Evolutionary conservation across 495 filamentous ascomycete species (phyloP), one percentile per base, ranked within the genome.

Genomic region (Bryoglossum gracile): DNA sequence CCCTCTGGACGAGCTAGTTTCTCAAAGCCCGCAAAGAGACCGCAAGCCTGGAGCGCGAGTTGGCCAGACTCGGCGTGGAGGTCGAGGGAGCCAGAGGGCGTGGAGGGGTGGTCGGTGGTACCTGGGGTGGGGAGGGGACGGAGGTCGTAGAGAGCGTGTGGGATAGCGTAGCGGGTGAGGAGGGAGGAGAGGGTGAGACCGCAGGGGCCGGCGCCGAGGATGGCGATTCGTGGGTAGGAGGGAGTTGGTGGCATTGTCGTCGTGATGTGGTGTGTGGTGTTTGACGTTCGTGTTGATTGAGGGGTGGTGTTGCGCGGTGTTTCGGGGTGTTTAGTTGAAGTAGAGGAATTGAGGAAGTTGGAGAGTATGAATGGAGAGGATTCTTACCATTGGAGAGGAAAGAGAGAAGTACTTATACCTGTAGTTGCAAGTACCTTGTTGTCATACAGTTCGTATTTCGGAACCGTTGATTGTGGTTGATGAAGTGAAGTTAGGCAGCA

Each of bases 111-210:
- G 13, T 16, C 16, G 3, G 52, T 35, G 24, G 4, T 2, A 1
- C 24, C 14, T 10, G 28, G 1, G 4, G 26, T 9, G 72, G 70
- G 21, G 62, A 61, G 33, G 61, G 65, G 24, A 62, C 64, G 48
- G 59, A 61, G 36, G 65, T 64, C 13, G 68, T 68, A 32, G 55
- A 53, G 8, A 72, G 75, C 19, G 64, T 67, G 52, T 64, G 65
- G 28, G 65, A 56, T 48, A 2, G 25, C 9, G 22, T 14, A 24
- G 58, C 48, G 22, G 62, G 53, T 59, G 34, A 83, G 69, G 18
- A 82, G 67, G 8, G 72, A 69, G 18, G 75, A 78, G 24, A 83
- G 63, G 48, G 67, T 71, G 36, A 74, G 70, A 28, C 78, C 77
- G 10, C 64, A 64, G 2, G 78, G 78, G 13, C 78, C 77, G 37